Evolutionary conservation across 306 rosid species (phyloP).

Genomic region (Cyclanthera cordifolia): DNA sequence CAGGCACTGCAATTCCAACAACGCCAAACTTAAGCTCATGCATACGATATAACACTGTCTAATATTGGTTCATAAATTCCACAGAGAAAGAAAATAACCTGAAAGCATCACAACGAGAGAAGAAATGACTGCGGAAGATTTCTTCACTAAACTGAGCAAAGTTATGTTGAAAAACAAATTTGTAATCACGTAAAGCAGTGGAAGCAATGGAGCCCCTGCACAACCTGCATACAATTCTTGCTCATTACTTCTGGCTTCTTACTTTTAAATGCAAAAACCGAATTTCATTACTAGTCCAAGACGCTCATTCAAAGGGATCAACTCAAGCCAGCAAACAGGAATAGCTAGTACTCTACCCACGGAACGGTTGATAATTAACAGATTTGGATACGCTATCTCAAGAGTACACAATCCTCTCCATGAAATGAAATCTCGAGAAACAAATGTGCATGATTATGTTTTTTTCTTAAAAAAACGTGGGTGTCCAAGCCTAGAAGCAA

Average conservation of each 20-base stretch:
- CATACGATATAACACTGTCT: not conserved
- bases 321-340: not conserved
- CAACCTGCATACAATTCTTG: conserved; percentile 47
- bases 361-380: not conserved
- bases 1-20: conserved; percentile 54
- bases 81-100: conserved; percentile 37
- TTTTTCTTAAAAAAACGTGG: too few relatives aligned
- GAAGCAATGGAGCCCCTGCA: conserved; percentile 80
- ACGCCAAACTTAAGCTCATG: conserved; percentile 6
- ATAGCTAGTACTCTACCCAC: not conserved
- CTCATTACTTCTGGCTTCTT: not conserved
- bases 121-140: conserved; percentile 69
- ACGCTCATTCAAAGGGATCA: not conserved
- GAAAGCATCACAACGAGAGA: conserved; percentile 72
- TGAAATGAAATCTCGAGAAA: not conserved
- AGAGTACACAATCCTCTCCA: not conserved
- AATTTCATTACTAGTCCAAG: not conserved
- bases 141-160: conserved; percentile 52
- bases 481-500: too few relatives aligned
- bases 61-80: not conserved
- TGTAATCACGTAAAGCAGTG: conserved; percentile 51
- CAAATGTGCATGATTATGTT: not conserved
- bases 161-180: conserved; percentile 75
- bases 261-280: not conserved
- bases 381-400: not conserved